A percentile compares a stretch with the other conserved stretches of the same genome.
Conservation (phyloP, 805 yeast genomes). For the Kuraishia ogatae region DNA sequence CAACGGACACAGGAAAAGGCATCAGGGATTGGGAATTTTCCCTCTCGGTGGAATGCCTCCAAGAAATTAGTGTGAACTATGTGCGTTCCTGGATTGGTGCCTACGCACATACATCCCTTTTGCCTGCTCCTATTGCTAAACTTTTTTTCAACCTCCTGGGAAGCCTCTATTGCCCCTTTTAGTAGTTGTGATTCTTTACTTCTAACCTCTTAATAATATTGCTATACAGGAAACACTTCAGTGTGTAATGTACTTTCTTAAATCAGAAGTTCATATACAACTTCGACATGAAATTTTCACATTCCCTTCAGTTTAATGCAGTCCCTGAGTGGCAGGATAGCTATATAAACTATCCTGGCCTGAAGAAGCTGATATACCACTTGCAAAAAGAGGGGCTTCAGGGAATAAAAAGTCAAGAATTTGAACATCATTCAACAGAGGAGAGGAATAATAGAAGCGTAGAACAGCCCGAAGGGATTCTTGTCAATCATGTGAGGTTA, state of each 20-base stretch:
- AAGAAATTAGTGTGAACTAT: too few species aligned
- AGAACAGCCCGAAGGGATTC: conserved; percentile 36
- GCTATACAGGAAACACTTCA: neutral
- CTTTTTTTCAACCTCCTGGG: neutral
- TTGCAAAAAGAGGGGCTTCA: conserved; percentile 31
- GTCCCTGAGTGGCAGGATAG: conserved; percentile 46
- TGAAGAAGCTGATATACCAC: conserved; percentile 49
- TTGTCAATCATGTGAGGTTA: neutral
- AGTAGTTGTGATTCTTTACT: too few species aligned
- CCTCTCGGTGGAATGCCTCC: neutral
- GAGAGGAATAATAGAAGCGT: conserved; percentile 17
- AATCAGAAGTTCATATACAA: neutral
- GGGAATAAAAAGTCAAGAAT: neutral
- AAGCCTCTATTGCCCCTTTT: too few species aligned
- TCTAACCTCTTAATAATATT: too few species aligned
- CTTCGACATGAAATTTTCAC: conserved; percentile 37
- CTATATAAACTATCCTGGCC: conserved; percentile 34
- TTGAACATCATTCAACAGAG: conserved; percentile 16
- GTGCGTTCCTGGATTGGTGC: neutral
- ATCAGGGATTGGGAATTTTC: neutral
- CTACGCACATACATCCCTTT: neutral
- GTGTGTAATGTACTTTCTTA: neutral
- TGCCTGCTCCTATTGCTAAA: neutral
- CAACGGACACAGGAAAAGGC: neutral
- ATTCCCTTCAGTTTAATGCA: conserved; percentile 40